These are phyloP conservation scores for Microbotryomycetes sp. DNA, from an alignment of 1,284 basidiomycete genomes.

Conservation along the genomic window DNA sequence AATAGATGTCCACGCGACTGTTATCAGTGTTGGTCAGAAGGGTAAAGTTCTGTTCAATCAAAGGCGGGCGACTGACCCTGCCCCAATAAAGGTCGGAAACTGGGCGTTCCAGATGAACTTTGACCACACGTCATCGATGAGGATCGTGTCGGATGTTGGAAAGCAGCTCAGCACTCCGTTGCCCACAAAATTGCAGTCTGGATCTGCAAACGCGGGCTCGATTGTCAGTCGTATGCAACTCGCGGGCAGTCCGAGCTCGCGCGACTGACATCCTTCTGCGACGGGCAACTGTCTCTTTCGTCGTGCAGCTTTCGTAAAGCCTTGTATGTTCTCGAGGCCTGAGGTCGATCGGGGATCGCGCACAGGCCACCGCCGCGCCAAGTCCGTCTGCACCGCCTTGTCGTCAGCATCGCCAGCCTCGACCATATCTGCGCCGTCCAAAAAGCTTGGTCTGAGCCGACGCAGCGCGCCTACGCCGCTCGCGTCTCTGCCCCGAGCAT, in stretches of 20 bases:
- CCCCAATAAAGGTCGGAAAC: conserved; percentile 10
- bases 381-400: no score
- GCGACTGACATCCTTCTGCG: conserved; percentile 11
- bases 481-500: no score
- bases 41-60: background rate
- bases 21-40: conserved; percentile 1
- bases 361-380: no score
- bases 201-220: no score
- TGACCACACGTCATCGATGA: conserved; percentile 61
- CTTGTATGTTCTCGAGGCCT: no score
- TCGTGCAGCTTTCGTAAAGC: background rate
- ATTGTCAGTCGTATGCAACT: no score
- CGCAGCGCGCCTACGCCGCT: no score
- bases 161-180: conserved; percentile 66
- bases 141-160: conserved; percentile 49
- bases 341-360: no score
- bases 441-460: no score
- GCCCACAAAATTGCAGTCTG: conserved; percentile 42
- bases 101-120: conserved; percentile 60
- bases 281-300: conserved; percentile 13
- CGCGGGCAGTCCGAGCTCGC: no score
- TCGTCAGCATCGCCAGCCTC: no score
- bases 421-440: no score
- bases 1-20: conserved; percentile 55
- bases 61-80: conserved; percentile 8